phyloP scores from a whole-genome alignment of 2,329 filamentous ascomycete genomes.

The Apiospora marii region DNA sequence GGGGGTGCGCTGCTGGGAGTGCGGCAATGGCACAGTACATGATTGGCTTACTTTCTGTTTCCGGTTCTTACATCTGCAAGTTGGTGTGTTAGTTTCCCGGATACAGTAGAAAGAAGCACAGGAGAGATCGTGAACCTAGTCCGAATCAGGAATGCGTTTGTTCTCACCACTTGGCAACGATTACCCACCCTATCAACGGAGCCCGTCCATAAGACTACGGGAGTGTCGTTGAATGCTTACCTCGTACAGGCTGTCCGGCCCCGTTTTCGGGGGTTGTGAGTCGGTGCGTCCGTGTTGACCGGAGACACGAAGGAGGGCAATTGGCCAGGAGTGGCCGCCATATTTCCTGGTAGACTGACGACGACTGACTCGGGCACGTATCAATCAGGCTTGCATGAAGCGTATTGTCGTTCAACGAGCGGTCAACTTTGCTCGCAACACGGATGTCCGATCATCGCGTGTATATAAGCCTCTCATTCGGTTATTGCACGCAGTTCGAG shows the following conservation, averaged over 20 bases:
- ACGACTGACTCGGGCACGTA: background rate
- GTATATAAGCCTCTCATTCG: conserved; percentile 8
- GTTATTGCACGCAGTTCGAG: background rate
- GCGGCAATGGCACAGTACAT: background rate
- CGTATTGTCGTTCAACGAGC: background rate
- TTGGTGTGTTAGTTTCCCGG: conserved; percentile 16
- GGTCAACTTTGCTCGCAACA: background rate
- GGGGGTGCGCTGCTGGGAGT: conserved; percentile 3
- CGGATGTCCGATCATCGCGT: conserved; percentile 11
- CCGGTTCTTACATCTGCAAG: conserved; percentile 49
- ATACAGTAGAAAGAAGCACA: conserved; percentile 1
- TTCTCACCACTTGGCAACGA: background rate
- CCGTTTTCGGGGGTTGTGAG: conserved; percentile 51
- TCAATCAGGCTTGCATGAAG: background rate
- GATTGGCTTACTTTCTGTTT: conserved; percentile 50
- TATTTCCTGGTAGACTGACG: background rate
- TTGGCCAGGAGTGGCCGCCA: background rate
- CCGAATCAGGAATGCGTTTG: background rate
- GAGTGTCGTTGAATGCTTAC: conserved; percentile 16
- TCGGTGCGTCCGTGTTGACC: conserved; percentile 20
- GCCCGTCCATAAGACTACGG: background rate
- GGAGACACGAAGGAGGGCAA: conserved; percentile 31
- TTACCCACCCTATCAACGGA: background rate
- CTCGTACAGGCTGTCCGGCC: conserved; percentile 52
- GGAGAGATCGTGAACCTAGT: background rate